Base-by-base conservation (phyloP, 176 grass and related monocot species). In the Pontederia crassipes region DNA sequence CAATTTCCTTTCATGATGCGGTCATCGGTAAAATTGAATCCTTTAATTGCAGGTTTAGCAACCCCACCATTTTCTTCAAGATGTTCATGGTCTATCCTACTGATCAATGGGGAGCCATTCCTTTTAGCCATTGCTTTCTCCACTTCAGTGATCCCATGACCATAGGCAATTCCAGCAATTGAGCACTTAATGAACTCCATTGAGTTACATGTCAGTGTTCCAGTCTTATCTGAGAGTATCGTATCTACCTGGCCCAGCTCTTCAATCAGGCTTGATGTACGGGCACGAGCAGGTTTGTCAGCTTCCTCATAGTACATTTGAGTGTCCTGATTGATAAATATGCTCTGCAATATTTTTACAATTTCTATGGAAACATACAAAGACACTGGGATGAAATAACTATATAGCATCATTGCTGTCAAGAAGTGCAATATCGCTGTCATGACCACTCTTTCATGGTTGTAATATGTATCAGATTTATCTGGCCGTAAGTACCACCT, bases 141-240 rank as follows among this genome's bases (percentile, higher is more conserved):
- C 40, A 99, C 94, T 79, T 99, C 88, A 28, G 94, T 99, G 62
- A 99, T 64, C 46, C 85, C 85, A 58, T 82, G 82, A 59, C 94
- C 94, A 81, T 99, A 99, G 62, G 87, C 74, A 46, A 56, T 81
- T 17, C 94, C 88, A 60, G 84, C 88, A 76, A 99, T 93, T 0
- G 94, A 99, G 74, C 94, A 99, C 56, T 99, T 99, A 58, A 99
- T 89, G 72, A 99, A 99, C 72, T 99, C 94, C 94, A 99, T 99
- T 74, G 86, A 93, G 64, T 99, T 99, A 72, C 94, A 99, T 1
- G 94, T 99, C 53, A 99, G 79, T 48, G 94, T 99, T 45, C 94
- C 94, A 54, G 94, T 99, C 66, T 99, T 99, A 58, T 99, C 94
- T 28, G 87, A 93, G 70, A 99, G 83, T 67, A 99, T 86, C 45